A percentile compares a stretch with the other conserved stretches of the same genome.
Evolutionary conservation across 192 early-diverging fungal species (phyloP).

Genomic region (Pilobolus umbonatus): DNA sequence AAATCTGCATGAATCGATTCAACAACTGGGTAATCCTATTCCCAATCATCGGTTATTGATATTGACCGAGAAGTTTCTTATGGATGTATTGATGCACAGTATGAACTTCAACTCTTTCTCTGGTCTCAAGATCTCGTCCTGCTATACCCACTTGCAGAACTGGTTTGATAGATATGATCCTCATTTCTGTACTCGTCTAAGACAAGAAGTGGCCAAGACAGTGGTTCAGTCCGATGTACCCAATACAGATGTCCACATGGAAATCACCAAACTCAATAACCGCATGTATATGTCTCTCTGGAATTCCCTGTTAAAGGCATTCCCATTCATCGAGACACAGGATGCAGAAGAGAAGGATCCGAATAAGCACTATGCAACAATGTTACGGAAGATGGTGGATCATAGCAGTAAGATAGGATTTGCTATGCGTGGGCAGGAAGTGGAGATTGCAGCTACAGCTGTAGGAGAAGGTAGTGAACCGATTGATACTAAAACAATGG

Average conservation of each 20-base stretch:
- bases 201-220: constrained; percentile 28
- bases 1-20: constrained; percentile 28
- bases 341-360: constrained; percentile 21
- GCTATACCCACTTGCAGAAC: constrained; percentile 3
- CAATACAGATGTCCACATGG: constrained; percentile 14
- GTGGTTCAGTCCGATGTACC: constrained; percentile 10
- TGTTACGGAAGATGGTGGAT: constrained; percentile 21
- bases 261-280: constrained; percentile 1
- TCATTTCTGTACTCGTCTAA: constrained; percentile 20
- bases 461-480: constrained; percentile 11
- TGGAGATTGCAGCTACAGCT: constrained; percentile 31
- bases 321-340: constrained; percentile 23
- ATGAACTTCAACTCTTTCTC: constrained; percentile 41
- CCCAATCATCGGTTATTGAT: constrained; percentile 38
- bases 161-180: constrained; percentile 29
- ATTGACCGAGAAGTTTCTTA: constrained; percentile 48
- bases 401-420: constrained; percentile 16
- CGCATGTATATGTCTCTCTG: constrained; percentile 19
- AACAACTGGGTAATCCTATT: constrained; percentile 34
- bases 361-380: constrained; percentile 17
- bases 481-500: constrained; percentile 26
- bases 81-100: constrained; percentile 43
- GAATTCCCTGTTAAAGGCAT: constrained; percentile 21
- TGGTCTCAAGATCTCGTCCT: constrained; percentile 17
- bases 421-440: constrained; percentile 35